A percentile compares a stretch with the other conserved stretches of the same genome.
These are phyloP conservation scores for Microsporum audouinii DNA, from an alignment of 2,329 filamentous ascomycete species.

Conservation along the genomic window DNA sequence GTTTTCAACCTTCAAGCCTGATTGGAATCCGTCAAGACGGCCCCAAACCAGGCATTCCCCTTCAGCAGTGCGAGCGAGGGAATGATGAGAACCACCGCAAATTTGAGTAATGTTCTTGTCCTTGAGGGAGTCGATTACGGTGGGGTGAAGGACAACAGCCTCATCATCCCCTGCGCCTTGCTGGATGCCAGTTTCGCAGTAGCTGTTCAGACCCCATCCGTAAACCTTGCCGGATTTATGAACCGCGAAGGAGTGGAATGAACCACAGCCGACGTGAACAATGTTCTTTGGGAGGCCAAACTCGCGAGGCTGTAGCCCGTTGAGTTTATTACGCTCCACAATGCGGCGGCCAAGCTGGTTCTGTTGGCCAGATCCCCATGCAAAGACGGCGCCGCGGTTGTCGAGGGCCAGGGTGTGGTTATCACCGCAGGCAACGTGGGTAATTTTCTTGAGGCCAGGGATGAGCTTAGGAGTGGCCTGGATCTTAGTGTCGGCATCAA, in stretches of 20 bases:
- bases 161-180: constrained; percentile 55
- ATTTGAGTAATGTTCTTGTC: constrained; percentile 56
- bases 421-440: constrained; percentile 43
- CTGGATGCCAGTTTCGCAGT: constrained; percentile 62
- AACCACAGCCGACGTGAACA: constrained; percentile 54
- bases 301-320: constrained; percentile 45
- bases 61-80: constrained; percentile 44
- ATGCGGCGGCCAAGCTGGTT: constrained; percentile 56
- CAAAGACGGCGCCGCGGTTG: constrained; percentile 47
- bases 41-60: constrained; percentile 51
- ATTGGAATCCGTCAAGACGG: constrained; percentile 48
- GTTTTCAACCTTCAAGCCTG: constrained; percentile 47
- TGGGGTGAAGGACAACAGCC: constrained; percentile 60
- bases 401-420: constrained; percentile 50
- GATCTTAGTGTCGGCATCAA: constrained; percentile 37
- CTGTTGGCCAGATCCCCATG: constrained; percentile 57
- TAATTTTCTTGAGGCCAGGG: constrained; percentile 44
- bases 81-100: constrained; percentile 66
- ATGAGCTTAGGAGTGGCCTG: constrained; percentile 39
- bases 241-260: constrained; percentile 72
- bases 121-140: constrained; percentile 53
- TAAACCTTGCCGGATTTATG: constrained; percentile 58
- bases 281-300: constrained; percentile 49
- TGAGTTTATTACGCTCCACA: constrained; percentile 46
- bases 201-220: constrained; percentile 80